Evolutionary conservation across 768 basidiomycete species (phyloP).

Genomic region (Albatrellus ellisii): DNA sequence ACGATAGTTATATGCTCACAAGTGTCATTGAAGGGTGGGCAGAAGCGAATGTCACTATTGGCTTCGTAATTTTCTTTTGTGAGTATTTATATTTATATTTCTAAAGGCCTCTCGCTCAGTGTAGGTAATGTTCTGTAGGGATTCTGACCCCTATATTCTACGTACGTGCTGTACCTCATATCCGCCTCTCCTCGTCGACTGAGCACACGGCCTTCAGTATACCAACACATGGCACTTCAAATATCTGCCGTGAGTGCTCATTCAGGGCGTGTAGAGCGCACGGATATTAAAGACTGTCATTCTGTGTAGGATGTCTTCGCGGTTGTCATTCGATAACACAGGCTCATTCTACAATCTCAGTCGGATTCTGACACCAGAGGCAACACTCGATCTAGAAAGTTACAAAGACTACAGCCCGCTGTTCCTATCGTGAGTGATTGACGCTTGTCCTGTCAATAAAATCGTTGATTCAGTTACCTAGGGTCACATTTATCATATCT

Average conservation of each 20-base stretch:
- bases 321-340: conserved; percentile 29
- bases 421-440: conserved; percentile 30
- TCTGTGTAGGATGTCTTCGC: conserved; percentile 26
- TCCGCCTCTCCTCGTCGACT: neutral
- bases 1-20: neutral
- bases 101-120: conserved; percentile 1
- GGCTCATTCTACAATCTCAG: conserved; percentile 28
- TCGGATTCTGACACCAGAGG: conserved; percentile 24
- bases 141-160: conserved; percentile 26
- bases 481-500: conserved; percentile 55
- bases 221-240: conserved; percentile 24
- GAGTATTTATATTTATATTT: conserved; percentile 3
- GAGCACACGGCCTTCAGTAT: conserved; percentile 13
- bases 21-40: conserved; percentile 40
- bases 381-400: conserved; percentile 22
- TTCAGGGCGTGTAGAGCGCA: neutral
- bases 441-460: conserved; percentile 32
- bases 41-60: conserved; percentile 52
- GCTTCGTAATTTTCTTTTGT: conserved; percentile 33
- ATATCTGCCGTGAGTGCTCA: conserved; percentile 23
- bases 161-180: conserved; percentile 7
- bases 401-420: conserved; percentile 32
- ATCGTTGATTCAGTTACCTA: neutral
- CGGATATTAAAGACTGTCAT: neutral
- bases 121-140: conserved; percentile 17